Evolutionary conservation across 2,329 filamentous ascomycete species (phyloP), one percentile per base, ranked within the genome.

Genomic region (Penicillium sp.): DNA sequence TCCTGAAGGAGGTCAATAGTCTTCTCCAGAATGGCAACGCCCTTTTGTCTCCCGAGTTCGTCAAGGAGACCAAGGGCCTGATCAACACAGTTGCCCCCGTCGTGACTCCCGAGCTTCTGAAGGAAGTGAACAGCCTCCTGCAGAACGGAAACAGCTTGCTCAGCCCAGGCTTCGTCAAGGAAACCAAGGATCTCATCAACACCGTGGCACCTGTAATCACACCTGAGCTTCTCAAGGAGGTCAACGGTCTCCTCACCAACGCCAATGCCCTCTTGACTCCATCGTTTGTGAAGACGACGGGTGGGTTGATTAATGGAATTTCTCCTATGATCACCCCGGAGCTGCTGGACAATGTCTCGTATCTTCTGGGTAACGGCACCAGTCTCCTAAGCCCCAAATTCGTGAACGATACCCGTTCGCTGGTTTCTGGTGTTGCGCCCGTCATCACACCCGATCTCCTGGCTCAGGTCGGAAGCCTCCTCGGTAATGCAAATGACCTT

Each of bases 21-120:
- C 39, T 66, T 29, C 29, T 66, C 30, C 47, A 30, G 9, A 66
- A 64, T 17, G 63, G 66, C 51, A 59, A 69, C 56, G 49, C 61
- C 54, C 46, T 71, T 45, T 56, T 71, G 62, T 59, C 66, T n/a
- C 52, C 66, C 54, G 55, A 67, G 18, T 55, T 68, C 53, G 53
- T 70, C 51, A 57, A 72, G 41, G 54, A 69, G 54, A 61, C 55
- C 13, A 51, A 55, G 33, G 49, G 43, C 3, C 44, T 67, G 21
- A 60, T 67, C 32, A 51, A 55, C 9, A 49, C 53, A 9, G 62
- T 64, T 27, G 60, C 53, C 12, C 62, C 63, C 18, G 40, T 60
- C 7, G 43, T 68, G 6, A 67, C 56, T 2, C 64, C 61, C 7
- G 55, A 58, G 9, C 42, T 65, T 4, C 52, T 66, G 48, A 62